Evolutionary conservation across 345 rosid genomes (phyloP), one percentile per base, ranked within the genome.

Genomic region (Arabidopsis arenosa): DNA sequence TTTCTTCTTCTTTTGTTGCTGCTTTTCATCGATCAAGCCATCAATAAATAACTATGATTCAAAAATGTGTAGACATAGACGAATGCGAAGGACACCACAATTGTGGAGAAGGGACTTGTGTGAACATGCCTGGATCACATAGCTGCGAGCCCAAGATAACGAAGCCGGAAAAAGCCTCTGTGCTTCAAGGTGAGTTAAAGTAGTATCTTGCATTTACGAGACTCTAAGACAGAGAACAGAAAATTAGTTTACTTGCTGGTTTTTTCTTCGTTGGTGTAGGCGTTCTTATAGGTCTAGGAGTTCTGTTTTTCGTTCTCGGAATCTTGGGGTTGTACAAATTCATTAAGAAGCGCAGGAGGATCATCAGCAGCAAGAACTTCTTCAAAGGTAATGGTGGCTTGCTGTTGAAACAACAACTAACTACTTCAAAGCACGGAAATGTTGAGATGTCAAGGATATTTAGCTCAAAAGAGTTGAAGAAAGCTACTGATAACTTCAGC

Each of bases 321-420:
- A 21, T 36, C 5, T 69, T 61, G 3, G 35, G 79, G 32, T 0
- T 74, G 48, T 69, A 56, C 63, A 67, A 18, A 47, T 4, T 45
- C 0, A 8, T 69, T 3, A 79, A 21, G 8, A 54, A 63, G 37
- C 65, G 71, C 48, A 74, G 45, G 28, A 62, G 9, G 18, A 32
- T 70, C 23, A 45, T 43, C 49, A 56, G 64, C 2, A 63, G 9
- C 4, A 63, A 39, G 45, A 63, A 70, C 0, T 70, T 70, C 37
- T 77, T 77, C 36, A 63, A 63, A 54, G 66, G 65, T 6, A 77
- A 77, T 55, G 80, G 76, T 1, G 87, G 87, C 3, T 43, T 83
- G 26, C 5, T 84, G 67, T 49, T 73, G 36, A 72, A 76, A 43
- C 80, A 79, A 48, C 73, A 73, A 6, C 68, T 85, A 15, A 66